Evolutionary conservation across 2,329 filamentous ascomycete species (phyloP), one percentile per base, ranked within the genome.

Genomic region (Fusarium nematophilum): DNA sequence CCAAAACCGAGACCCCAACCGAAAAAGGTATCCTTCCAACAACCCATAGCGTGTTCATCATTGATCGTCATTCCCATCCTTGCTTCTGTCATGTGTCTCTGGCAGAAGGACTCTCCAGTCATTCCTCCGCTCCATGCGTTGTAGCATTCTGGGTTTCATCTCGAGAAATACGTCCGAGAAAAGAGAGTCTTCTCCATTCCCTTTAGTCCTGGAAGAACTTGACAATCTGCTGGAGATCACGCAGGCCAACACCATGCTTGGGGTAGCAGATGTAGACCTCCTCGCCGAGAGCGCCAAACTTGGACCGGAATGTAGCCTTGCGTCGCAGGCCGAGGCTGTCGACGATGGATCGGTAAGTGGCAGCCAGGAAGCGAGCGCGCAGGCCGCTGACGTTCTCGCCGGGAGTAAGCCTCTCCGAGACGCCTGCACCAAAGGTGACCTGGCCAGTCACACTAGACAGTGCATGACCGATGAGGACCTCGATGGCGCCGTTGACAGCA

Each of bases 191-290:
- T 11, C n/a, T 34, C 10, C 9, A 18, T 38, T 4, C 40, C 11
- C 9, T 64, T 60, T 86, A 86, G 63, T 91, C 91, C 75, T 94
- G 90, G 74, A 97, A 95, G 79, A 96, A 97, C 72, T 89, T 90
- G 78, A 97, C 83, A 65, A 97, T 87, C n/a, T 93, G 92, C 73
- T 90, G 87, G 59, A 93, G 87, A 36, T 93, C 93, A 59, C 88
- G 86, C 38, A 93, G 87, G 2, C 92, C 92, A 23, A 97, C 82
- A 7, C 93, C 93, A 70, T 93, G 89, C 53, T 90, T 88, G 33
- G 93, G 93, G 76, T 96, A 97, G 72, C 91, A 93, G 65, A 97
- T 92, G 76, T 92, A 97, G 23, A 94, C 87, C 40, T 90, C 87
- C 70, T 97, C 93, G 57, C 93, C 92, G 53, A 86, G 80, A 5